Evolutionary conservation across 2,329 filamentous ascomycete genomes (phyloP), one percentile per base, ranked within the genome.

Genomic region (Teratosphaeria viscida): DNA sequence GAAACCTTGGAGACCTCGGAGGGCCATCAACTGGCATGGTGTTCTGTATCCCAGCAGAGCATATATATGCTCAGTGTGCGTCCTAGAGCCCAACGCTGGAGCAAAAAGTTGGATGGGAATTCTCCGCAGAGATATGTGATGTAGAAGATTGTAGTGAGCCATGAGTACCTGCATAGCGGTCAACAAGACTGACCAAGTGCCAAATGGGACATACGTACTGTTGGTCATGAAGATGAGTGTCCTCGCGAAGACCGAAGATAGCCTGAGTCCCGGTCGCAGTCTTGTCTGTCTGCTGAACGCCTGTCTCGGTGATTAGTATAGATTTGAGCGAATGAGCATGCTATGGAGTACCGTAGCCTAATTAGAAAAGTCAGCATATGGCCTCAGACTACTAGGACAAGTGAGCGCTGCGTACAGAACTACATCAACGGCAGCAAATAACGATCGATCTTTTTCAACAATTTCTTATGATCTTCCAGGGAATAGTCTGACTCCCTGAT

Each of bases 171-270:
- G 23, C 23, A n/a, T 14, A n/a, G 16, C 5, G 5, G 37, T 43
- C 54, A 55, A n/a, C 26, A 27, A 27, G 12, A 8, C 32, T n/a
- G 12, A 5, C 54, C 11, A 55, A 55, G 2, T 34, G 56, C 37
- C 74, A 0, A 75, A 65, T 75, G 73, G 77, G 23, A 23, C 1
- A 68, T 72, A 60, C 76, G 37, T 14, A 77, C 52, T 77, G 67
- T 1, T 71, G 67, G 0, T 71, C 71, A 0, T 67, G 61, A 0
- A 78, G 67, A 7, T 67, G 58, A 12, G 76, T 67, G 43, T 76
- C 73, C 60, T 82, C 77, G 72, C 79, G 79, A 37, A 80, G 55
- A 14, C 81, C 71, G 53, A 84, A 83, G 29, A 76, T 73, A 3
- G 82, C 81, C 55, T 71, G 69, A 2, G 65, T 70, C 10, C 67